Conservation (phyloP, 805 yeast species). For the Zygosaccharomyces rouxii region DNA sequence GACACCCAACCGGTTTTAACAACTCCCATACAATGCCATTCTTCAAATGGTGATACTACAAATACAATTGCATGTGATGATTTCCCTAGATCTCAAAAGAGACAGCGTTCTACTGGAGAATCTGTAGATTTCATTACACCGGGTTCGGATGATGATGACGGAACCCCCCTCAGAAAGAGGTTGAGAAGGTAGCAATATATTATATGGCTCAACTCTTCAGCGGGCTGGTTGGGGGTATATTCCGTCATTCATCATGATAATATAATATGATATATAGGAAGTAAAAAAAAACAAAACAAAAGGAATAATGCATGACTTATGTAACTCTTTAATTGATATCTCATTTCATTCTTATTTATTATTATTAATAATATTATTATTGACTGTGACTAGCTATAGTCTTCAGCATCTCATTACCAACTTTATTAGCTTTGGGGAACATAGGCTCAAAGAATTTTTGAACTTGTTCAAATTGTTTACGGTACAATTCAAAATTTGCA, state of each 20-base stretch:
- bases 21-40: background rate
- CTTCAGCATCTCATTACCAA: conserved; percentile 92
- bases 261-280: background rate
- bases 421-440: conserved; percentile 79
- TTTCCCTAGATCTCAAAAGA: conserved; percentile 3
- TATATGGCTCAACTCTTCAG: background rate
- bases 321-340: background rate
- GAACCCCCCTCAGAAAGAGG: conserved; percentile 5
- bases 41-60: background rate
- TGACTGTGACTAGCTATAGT: conserved; percentile 43
- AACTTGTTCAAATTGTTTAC: conserved; percentile 66
- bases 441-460: conserved; percentile 82
- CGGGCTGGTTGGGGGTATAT: conserved; percentile 4
- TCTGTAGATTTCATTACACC: background rate
- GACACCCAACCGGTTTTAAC: background rate
- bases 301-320: conserved; percentile 2
- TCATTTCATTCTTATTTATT: background rate
- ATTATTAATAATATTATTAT: background rate
- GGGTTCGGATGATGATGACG: background rate
- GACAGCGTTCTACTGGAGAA: background rate
- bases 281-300: conserved; percentile 1
- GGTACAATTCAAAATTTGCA: conserved; percentile 71
- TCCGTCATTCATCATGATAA: background rate
- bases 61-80: conserved; percentile 19
- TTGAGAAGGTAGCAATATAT: conserved; percentile 2